These are phyloP conservation scores for Diaporthe caulivora DNA, from an alignment of 2,329 filamentous ascomycete genomes.

Conservation along the genomic window DNA sequence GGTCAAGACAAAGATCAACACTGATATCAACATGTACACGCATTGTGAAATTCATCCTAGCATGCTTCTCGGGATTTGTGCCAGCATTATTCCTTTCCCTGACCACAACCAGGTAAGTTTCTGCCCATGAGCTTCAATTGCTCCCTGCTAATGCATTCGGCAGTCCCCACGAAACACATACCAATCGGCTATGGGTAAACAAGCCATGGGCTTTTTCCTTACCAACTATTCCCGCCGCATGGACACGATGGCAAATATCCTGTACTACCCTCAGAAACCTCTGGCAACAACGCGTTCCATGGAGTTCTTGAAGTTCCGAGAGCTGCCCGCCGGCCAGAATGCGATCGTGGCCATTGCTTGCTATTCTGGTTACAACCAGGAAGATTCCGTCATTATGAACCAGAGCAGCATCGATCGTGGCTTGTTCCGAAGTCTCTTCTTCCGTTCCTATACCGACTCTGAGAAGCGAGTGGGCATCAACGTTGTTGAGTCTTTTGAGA, in stretches of 20 bases:
- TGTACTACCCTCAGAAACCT: constrained; percentile 99
- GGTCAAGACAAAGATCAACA: constrained; percentile 89
- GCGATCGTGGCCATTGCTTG: constrained; percentile 97
- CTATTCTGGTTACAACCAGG: constrained; percentile 99
- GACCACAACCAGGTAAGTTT: constrained; percentile 88
- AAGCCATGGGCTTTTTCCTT: constrained; percentile 99
- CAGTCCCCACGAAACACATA: constrained; percentile 98
- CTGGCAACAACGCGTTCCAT: constrained; percentile 96
- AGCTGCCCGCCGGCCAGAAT: constrained; percentile 96
- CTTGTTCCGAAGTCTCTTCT: constrained; percentile 97
- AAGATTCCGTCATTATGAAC: constrained; percentile 99
- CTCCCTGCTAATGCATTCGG: constrained; percentile 48
- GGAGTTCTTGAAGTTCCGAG: constrained; percentile 98
- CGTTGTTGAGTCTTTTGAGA: constrained; percentile 94
- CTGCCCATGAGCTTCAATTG: background rate
- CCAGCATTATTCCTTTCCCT: constrained; percentile 99
- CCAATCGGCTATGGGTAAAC: constrained; percentile 99
- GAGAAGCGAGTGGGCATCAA: constrained; percentile 97
- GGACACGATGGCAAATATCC: constrained; percentile 99
- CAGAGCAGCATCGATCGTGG: constrained; percentile 99
- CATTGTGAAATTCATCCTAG: constrained; percentile 99
- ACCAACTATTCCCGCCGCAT: constrained; percentile 97
- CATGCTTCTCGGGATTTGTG: constrained; percentile 98
- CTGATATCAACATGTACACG: constrained; percentile 91
- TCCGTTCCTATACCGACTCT: constrained; percentile 95